Base-by-base conservation (phyloP, 306 rosid genomes). In the Corylus americana region DNA sequence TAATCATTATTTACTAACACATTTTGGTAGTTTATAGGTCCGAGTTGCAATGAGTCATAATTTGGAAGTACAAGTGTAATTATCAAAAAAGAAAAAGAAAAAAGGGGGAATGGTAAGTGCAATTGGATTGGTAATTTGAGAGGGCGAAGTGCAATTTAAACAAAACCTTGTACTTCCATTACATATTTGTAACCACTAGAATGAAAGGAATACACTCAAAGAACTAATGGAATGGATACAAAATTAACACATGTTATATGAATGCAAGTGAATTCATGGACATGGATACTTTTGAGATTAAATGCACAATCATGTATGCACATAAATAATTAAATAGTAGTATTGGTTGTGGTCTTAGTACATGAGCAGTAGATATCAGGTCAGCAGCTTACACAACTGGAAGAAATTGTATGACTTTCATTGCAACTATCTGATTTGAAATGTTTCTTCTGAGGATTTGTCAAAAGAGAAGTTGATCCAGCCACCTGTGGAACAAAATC, bases 351-450 rank as follows among this genome's bases (percentile, higher is more conserved):
- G 16, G 35, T 20, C 35, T 27, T 59, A 62, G 71, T 67, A 8
- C 25, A 39, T 37, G 50, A 67, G 42, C 11, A 20, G 27, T 37
- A 67, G 12, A 17, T 25, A 74, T 69, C 44, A 62, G 62, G 9
- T 78, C 42, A 71, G 81, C 47, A 57, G 75, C 95, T 85, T 85
- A 94, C 98, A 85, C 82, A 62, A 27, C 67, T 55, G 14, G 85
- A 78, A 55, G 64, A n/a, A 75, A 82, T 71, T 31, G 79, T 18
- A 50, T 13, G 80, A 58, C 83, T 71, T 57, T 78, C 77, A 71
- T 25, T n/a, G 55, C 14, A 44, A 72, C 72, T 51, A 59, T 80
- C 71, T 55, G 78, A 42, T n/a, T 72, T 18, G 11, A 80, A 29
- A 45, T 73, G 77, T 68, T 63, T 80, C 69, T 54, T 84, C 73